Conservation (phyloP, 495 filamentous ascomycete species). For the Penicillium canariense region DNA sequence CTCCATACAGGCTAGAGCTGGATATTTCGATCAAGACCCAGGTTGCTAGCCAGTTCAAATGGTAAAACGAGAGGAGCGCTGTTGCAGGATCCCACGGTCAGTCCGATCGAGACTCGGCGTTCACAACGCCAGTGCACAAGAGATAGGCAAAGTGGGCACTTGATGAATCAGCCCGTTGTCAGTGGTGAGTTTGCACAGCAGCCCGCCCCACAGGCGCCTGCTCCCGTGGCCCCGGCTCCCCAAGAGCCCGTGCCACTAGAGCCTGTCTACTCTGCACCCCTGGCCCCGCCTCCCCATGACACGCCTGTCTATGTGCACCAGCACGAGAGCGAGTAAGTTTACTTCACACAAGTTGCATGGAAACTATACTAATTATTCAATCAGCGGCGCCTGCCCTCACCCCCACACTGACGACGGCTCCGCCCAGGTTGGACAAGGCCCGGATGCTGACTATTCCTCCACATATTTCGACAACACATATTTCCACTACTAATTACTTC, state of each 20-base stretch:
- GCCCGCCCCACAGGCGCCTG: neutral
- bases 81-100: too few species aligned
- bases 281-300: slow-evolving; percentile 13
- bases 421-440: slow-evolving; percentile 2
- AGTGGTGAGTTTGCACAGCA: neutral
- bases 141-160: too few species aligned
- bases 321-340: slow-evolving; percentile 7
- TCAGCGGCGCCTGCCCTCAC: slow-evolving; percentile 1
- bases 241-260: slow-evolving; percentile 4
- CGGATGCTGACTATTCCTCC: slow-evolving; percentile 1
- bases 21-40: too few species aligned
- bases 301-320: slow-evolving; percentile 10
- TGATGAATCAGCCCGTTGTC: too few species aligned
- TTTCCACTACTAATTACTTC: neutral
- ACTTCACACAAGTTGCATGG: too few species aligned
- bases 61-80: too few species aligned
- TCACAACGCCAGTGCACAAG: too few species aligned
- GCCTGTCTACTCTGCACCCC: slow-evolving; percentile 17
- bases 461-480: too few species aligned
- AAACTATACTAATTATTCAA: neutral
- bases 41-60: too few species aligned
- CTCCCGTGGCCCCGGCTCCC: neutral
- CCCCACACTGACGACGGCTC: slow-evolving; percentile 1
- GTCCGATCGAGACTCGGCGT: too few species aligned
- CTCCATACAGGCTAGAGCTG: too few species aligned